Evolutionary conservation across 148 eudicot genomes (phyloP), one percentile per base, ranked within the genome.

Genomic region (Rhododendron mucronatum): DNA sequence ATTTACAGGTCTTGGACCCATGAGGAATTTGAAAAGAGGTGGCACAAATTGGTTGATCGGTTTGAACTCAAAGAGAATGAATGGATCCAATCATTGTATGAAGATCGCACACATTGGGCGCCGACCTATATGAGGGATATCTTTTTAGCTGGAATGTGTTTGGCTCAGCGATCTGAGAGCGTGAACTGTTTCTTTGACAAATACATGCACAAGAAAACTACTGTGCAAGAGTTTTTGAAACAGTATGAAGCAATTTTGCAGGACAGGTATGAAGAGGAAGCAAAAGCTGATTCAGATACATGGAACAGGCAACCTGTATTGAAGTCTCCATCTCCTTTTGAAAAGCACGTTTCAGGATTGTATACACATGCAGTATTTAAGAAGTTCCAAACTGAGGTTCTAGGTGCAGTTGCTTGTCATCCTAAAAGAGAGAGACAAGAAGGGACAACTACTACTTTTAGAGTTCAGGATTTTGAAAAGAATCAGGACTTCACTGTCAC

Each of bases 321-420:
- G 77, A 97, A 93, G 83, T 97, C 98, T 84, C 99, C 99, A 73
- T 97, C 99, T 73, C 99, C 99, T 81, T 93, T 97, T 65, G 99
- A 97, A 92, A 97, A 97, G 91, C 99, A 97, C 28, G 85, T 92
- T 84, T 93, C 98, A 57, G 85, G 87, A 45, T 35, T 92, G 47
- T 97, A 95, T 81, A 94, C 99, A 28, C 90, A 93, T 87, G 92
- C 95, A 28, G 93, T 97, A 41, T 97, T 97, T 85, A 97, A 89
- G 91, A 97, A 93, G 85, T 94, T 95, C 86, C 99, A 97, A 86
- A 88, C 82, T 81, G 99, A 97, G 89, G 98, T 95, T 82, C 85
- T 97, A 89, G 99, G 99, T 88, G 95, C 95, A 41, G 92, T 92
- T 83, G 99, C 99, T 85, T 97, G 99, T 84, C 88, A 86, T 88